Evolutionary conservation across 306 rosid genomes (phyloP), one percentile per base, ranked within the genome.

Genomic region (Datisca glomerata): DNA sequence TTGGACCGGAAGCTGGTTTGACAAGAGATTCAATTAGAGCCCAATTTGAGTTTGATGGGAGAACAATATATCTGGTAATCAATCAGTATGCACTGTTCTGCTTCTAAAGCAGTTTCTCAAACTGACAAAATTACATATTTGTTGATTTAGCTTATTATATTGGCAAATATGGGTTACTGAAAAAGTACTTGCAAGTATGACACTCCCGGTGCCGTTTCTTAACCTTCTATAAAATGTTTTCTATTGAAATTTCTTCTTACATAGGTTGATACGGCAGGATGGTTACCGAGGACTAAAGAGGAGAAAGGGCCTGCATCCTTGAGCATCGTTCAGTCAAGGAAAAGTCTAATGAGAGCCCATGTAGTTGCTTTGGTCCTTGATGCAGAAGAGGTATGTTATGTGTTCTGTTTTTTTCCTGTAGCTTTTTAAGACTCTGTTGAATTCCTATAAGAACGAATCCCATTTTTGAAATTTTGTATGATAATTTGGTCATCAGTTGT

Each of bases 241-340:
- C 16, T 35, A 6, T 37, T 33, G 29, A 29, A 20, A 35, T n/a
- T 4, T 3, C 16, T 23, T 15, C 39, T 16, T 64, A 32, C 56
- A 55, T 69, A 77, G 93, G 96, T 89, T 41, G 97, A 89, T 68
- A 89, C 97, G 7, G 93, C 97, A 43, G 97, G 97, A 47, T 89
- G 95, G 97, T 56, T 89, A 77, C 91, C 72, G 56, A 72, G 93
- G 74, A 74, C 76, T 35, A 89, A 89, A 59, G 73, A 65, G 55
- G 93, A 80, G 60, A 83, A 80, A 70, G 93, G 97, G 45, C 86
- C 95, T 53, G 60, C 86, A 63, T 83, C 91, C 58, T 80, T 89
- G 83, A 83, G 97, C 67, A 73, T 89, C 47, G 67, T 89, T 80
- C 97, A 89, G 60, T 76, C 97, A 32, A 77, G 83, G 38, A 89